Base-by-base conservation (phyloP, 2,329 filamentous ascomycete species). In the Dothistroma pini region DNA sequence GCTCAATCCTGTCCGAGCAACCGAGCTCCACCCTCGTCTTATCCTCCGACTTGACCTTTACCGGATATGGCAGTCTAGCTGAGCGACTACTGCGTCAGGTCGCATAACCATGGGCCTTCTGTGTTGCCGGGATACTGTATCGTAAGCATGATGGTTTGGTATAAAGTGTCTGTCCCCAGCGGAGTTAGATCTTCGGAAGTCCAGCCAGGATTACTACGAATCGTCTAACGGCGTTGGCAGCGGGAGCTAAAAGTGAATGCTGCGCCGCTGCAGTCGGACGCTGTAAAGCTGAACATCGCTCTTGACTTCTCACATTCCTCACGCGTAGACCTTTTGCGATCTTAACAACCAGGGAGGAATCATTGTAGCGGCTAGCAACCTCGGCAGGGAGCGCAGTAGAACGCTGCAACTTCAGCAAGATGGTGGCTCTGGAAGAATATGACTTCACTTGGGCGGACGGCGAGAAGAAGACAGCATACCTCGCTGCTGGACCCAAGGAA, bases 401-500 rank as follows among this genome's bases (percentile, higher is more conserved):
- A 2, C 25, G 2, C 25, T 29, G 25, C 25, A 29, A 29, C 25
- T 29, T 6, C 25, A 44, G 41, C 48, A n/a, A 29, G 29, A 51
- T 51, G 48, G 48, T 51, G 29, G 8, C 21, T 51, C 48, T 58
- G 38, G 66, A 67, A 54, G 64, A 69, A 25, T 59, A 68, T 54
- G 61, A 64, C 14, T 59, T 69, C 51, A 62, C 58, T 16, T 69
- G 69, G 22, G 61, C 60, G 9, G 57, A 53, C 8, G 62, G 60
- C 19, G 63, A 64, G 49, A 69, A 70, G 58, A 68, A 68, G 57
- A 67, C 69, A 19, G 66, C 65, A 59, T 72, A 70, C 58, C 61
- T 68, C n/a, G 67, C 68, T 34, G 66, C 67, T 47, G 70, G 70
- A 9, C 69, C 70, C 2, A 59, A 63, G 14, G 52, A 69, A 57